Percentiles rank a stretch among this genome's conserved stretches.
Evolutionary conservation across 164 flowering plant genomes (phyloP).

Genomic region (Chimonanthus salicifolius): DNA sequence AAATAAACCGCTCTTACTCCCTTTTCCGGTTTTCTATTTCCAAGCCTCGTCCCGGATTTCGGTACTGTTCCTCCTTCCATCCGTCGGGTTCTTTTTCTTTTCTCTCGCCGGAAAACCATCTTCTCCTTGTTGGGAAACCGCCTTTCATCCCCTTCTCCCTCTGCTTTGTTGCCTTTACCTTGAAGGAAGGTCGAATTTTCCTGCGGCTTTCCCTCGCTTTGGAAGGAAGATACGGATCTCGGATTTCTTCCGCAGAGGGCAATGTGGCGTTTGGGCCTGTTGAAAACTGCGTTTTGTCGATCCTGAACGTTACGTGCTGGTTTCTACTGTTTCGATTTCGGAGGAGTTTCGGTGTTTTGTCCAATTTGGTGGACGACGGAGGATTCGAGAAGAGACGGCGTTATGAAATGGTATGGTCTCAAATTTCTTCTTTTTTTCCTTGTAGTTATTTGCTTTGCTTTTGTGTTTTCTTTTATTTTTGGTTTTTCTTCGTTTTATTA

Average conservation of each 20-base stretch:
- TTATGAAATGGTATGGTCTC: constrained; percentile 55
- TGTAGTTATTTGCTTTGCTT: too few relatives aligned
- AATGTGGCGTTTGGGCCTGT: constrained; percentile 46
- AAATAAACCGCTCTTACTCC: constrained; percentile 32
- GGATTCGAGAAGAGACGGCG: constrained; percentile 31
- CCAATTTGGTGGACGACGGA: constrained; percentile 31
- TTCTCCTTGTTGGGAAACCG: constrained; percentile 17
- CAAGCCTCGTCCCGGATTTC: constrained; percentile 17
- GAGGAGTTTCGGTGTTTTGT: constrained; percentile 9
- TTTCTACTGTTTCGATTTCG: constrained; percentile 26
- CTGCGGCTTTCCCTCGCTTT: background rate
- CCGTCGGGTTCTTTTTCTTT: constrained; percentile 2
- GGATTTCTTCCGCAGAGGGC: constrained; percentile 14
- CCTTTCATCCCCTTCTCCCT: constrained; percentile 7
- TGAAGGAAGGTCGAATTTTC: background rate
- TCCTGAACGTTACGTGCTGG: background rate
- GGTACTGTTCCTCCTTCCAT: constrained; percentile 11
- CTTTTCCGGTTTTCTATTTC: constrained; percentile 38
- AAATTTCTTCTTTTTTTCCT: background rate
- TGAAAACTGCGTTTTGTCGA: background rate
- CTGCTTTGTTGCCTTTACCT: background rate
- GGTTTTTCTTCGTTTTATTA: background rate
- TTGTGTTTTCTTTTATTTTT: background rate
- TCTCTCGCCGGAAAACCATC: constrained; percentile 6
- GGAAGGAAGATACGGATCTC: constrained; percentile 22